Percentiles rank a stretch among this genome's conserved stretches.
phyloP scores from a whole-genome alignment of 1,284 basidiomycete species.

The Heterobasidion occidentale region DNA sequence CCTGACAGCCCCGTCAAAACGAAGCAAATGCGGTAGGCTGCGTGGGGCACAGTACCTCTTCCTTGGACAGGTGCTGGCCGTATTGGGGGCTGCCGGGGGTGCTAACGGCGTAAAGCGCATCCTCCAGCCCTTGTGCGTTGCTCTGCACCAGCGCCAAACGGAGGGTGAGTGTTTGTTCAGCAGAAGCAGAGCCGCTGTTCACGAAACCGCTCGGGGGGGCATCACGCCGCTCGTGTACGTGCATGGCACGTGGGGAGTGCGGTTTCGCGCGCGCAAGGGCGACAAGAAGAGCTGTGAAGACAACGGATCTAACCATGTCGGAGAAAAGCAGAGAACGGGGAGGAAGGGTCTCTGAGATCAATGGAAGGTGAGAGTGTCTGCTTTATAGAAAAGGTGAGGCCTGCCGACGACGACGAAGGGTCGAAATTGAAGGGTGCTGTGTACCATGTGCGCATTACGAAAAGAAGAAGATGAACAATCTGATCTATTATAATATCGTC shows the following conservation, averaged over 20 bases:
- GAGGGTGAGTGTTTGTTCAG: slow-evolving; percentile 11
- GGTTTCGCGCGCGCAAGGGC: neutral
- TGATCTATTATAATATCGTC: no score
- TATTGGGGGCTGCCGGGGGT: slow-evolving; percentile 19
- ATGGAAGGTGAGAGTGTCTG: no score
- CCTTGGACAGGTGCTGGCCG: slow-evolving; percentile 21
- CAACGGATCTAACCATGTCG: no score
- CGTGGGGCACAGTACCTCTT: slow-evolving; percentile 16
- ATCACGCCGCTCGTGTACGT: slow-evolving; percentile 12
- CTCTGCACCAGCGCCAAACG: slow-evolving; percentile 18
- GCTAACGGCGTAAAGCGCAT: slow-evolving; percentile 19
- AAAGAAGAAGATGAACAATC: no score
- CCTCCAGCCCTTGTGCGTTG: slow-evolving; percentile 21
- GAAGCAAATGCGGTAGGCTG: slow-evolving; percentile 14
- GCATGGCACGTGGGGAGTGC: slow-evolving; percentile 2
- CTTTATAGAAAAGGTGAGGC: no score
- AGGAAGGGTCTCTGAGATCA: no score
- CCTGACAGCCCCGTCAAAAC: slow-evolving; percentile 14
- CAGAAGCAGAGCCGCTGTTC: slow-evolving; percentile 8
- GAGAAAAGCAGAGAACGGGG: no score
- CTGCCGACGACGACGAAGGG: no score
- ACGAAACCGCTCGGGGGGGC: slow-evolving; percentile 12
- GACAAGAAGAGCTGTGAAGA: neutral
- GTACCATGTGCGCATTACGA: no score
- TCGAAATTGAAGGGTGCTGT: no score